Conservation (phyloP, 1,139 yeast species). For the Kazachstania sp. region DNA sequence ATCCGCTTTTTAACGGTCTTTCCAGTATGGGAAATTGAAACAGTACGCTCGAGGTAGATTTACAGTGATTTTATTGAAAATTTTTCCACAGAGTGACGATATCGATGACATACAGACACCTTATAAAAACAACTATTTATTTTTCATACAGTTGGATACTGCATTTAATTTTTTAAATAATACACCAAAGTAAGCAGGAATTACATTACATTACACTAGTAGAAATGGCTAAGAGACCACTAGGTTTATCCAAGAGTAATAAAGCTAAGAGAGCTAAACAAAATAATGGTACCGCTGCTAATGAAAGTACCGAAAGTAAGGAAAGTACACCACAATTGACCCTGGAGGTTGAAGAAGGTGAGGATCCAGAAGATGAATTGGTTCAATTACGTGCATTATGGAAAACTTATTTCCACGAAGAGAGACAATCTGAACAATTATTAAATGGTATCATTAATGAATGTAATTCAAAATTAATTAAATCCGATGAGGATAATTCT, state of each 20-base stretch:
- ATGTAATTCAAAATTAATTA: conserved; percentile 62
- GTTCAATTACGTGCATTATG: conserved; percentile 67
- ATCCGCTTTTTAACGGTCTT: not conserved
- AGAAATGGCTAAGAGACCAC: conserved; percentile 64
- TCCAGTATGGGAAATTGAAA: too few relatives aligned
- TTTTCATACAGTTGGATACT: too few relatives aligned
- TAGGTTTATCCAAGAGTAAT: conserved; percentile 42
- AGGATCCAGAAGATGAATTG: conserved; percentile 68
- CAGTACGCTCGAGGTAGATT: too few relatives aligned
- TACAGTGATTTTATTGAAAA: too few relatives aligned
- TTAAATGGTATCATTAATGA: conserved; percentile 85
- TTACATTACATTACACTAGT: conserved; percentile 4
- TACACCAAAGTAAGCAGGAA: not conserved
- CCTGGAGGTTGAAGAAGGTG: conserved; percentile 62
- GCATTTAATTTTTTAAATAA: not conserved
- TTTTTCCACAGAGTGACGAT: too few relatives aligned
- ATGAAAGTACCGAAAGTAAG: conserved; percentile 5
- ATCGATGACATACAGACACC: too few relatives aligned
- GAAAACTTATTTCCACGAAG: conserved; percentile 48
- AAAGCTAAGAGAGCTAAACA: conserved; percentile 30
- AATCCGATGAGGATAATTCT: conserved; percentile 32
- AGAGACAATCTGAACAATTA: conserved; percentile 50
- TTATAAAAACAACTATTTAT: too few relatives aligned
- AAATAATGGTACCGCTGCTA: conserved; percentile 18
- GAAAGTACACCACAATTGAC: conserved; percentile 32